phyloP scores from a whole-genome alignment of 208 protist genomes.

The Dictyostelium gargantuum region DNA sequence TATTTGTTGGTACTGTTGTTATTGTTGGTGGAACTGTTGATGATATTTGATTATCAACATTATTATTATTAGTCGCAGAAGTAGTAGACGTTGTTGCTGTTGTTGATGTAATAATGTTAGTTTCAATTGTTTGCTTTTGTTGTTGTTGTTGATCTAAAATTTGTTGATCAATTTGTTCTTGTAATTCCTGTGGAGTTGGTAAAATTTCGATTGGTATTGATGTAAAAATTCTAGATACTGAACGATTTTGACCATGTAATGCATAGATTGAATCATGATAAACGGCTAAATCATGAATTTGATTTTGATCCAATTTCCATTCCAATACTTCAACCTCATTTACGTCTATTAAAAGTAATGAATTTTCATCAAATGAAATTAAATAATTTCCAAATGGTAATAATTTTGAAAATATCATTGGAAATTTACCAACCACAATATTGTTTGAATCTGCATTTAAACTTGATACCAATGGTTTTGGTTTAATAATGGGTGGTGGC shows the following conservation, averaged over 20 bases:
- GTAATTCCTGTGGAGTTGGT: not conserved
- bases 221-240: slow-evolving; percentile 29
- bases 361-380: slow-evolving; percentile 20
- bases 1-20: not conserved
- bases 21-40: not conserved
- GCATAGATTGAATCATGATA: slow-evolving; percentile 31
- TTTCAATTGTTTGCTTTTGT: not conserved
- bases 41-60: not conserved
- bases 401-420: slow-evolving; percentile 23
- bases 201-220: slow-evolving; percentile 10
- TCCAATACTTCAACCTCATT: slow-evolving; percentile 43
- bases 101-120: not conserved
- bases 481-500: not conserved
- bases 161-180: not conserved
- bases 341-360: slow-evolving; percentile 18
- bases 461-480: not conserved
- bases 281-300: slow-evolving; percentile 21
- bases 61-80: not conserved
- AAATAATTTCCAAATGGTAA: slow-evolving; percentile 32
- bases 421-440: not conserved
- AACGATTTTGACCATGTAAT: slow-evolving; percentile 37
- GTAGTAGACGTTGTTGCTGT: not conserved
- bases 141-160: not conserved
- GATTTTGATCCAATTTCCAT: slow-evolving; percentile 16
- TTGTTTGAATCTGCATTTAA: not conserved